These are phyloP conservation scores for Neurospora crassa DNA, from an alignment of 2,329 filamentous ascomycete species.

Conservation along the genomic window DNA sequence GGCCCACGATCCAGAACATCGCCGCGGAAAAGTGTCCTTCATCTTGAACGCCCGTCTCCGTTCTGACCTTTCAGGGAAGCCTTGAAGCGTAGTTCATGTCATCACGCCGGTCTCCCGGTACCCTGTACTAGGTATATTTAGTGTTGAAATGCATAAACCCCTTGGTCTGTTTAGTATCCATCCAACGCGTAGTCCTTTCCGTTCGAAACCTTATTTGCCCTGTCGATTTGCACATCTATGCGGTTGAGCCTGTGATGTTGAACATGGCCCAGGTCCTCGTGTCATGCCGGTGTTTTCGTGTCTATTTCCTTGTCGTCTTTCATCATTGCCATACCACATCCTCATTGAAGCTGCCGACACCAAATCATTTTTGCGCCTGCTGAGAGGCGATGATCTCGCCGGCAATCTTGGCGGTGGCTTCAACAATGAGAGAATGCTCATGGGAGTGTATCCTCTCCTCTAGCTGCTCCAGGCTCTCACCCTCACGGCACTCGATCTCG, in stretches of 20 bases:
- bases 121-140: neutral
- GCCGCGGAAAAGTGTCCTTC: neutral
- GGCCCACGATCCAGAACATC: neutral
- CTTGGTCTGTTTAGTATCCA: neutral
- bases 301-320: neutral
- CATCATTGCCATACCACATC: neutral
- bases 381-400: slow-evolving; percentile 26
- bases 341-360: neutral
- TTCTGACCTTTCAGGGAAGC: neutral
- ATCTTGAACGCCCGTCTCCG: neutral
- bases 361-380: neutral
- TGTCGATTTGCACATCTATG: neutral
- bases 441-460: slow-evolving; percentile 63
- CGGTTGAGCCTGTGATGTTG: neutral
- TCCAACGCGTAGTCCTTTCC: neutral
- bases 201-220: neutral
- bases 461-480: slow-evolving; percentile 55
- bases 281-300: neutral
- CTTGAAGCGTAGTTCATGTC: neutral
- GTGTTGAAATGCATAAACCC: neutral
- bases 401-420: slow-evolving; percentile 50
- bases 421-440: slow-evolving; percentile 72
- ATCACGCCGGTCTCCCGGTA: neutral
- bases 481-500: slow-evolving; percentile 57
- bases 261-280: neutral